Evolutionary conservation across 768 basidiomycete genomes (phyloP), one percentile per base, ranked within the genome.

Genomic region (Pleurotus salmoneostramineus): DNA sequence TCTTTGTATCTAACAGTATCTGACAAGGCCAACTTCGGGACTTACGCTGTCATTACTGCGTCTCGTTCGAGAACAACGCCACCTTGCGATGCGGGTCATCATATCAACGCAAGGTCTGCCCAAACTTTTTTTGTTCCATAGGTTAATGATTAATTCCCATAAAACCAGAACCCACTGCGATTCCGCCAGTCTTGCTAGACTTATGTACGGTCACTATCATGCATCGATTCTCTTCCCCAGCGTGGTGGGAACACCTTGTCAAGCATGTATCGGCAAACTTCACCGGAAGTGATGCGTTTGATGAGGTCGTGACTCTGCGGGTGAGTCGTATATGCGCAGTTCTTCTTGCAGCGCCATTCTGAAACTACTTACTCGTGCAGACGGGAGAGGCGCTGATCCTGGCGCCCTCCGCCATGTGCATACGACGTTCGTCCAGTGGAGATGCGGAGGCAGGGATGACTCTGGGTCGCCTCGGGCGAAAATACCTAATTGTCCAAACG

Each of bases 101-200:
- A 85, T 91, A 57, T 86, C 84, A 63, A 91, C 89, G 0, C 89
- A 91, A 77, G 89, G 85, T 80, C 60, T 62, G 68, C 48, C 42
- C 27, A 33, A 47, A 17, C 50, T 45, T 12, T 57, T 57, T 35
- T 33, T 5, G 45, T 46, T 12, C 34, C 15, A 12, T 12, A n/a
- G 32, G 59, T 4, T 52, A 54, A 11, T 21, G 50, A 58, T 54
- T 34, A 47, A 43, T 54, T 37, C 11, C 33, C 50, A 5, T 62
- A 90, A 86, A 91, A 59, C 89, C 89, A 90, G 86, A 91, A 59
- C 89, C 89, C 0, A 90, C 87, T 0, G 83, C 89, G 4, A 80
- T 90, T 1, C 88, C 88, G 3, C 77, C 86, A 0, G 82, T 84
- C 0, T 69, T 91, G 2, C 71, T 91, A 1, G 88, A 88, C 58